phyloP scores from a whole-genome alignment of 257 asterid genomes.

The Craterostigma plantagineum region DNA sequence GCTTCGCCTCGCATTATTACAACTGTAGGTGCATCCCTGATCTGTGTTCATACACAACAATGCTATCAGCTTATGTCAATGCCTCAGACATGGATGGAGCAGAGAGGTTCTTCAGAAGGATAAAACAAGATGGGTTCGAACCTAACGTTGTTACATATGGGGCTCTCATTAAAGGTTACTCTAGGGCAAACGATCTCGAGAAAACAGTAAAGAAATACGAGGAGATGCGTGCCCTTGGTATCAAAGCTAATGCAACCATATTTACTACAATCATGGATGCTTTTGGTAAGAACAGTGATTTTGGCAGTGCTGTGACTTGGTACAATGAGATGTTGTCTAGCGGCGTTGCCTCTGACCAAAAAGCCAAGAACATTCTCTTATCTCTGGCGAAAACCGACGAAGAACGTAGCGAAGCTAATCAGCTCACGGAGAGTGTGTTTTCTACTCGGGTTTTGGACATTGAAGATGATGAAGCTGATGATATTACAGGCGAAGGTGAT shows the following conservation, averaged over 20 bases:
- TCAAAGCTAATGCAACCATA: constrained; percentile 47
- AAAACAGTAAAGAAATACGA: constrained; percentile 80
- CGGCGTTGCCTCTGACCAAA: constrained; percentile 54
- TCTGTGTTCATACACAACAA: constrained; percentile 80
- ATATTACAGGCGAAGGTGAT: no score
- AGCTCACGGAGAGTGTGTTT: constrained; percentile 22
- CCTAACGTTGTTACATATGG: constrained; percentile 69
- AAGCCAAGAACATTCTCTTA: constrained; percentile 73
- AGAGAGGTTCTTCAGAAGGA: constrained; percentile 68
- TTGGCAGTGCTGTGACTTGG: constrained; percentile 64
- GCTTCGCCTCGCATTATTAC: background rate
- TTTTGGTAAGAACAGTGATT: constrained; percentile 61
- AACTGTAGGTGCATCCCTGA: constrained; percentile 63
- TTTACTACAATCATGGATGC: constrained; percentile 92
- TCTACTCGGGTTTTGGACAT: constrained; percentile 5
- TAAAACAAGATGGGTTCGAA: constrained; percentile 56
- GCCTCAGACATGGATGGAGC: constrained; percentile 92
- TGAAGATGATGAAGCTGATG: constrained; percentile 12
- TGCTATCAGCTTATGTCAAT: constrained; percentile 74
- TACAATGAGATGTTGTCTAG: constrained; percentile 63
- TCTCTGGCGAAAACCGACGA: constrained; percentile 72
- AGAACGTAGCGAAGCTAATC: constrained; percentile 58
- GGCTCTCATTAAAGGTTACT: constrained; percentile 70
- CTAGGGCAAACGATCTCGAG: constrained; percentile 44
- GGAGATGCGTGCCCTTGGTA: constrained; percentile 46